A percentile compares a stretch with the other conserved stretches of the same genome.
Evolutionary conservation across 2,329 filamentous ascomycete species (phyloP).

Genomic region (Hawksworthiomyces lignivorus): DNA sequence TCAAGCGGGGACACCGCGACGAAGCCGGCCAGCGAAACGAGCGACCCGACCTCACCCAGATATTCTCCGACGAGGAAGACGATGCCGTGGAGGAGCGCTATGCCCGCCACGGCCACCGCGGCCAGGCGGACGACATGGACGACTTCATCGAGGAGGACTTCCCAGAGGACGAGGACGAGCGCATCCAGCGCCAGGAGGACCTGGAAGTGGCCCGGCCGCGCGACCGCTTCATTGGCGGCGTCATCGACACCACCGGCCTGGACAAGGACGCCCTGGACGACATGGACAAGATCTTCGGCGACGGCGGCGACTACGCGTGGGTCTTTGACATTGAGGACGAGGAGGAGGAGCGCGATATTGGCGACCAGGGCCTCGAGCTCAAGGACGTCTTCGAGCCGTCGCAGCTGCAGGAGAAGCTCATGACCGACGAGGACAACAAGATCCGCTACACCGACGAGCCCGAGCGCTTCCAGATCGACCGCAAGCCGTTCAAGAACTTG

Average conservation of each 20-base stretch:
- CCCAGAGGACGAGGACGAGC: slow-evolving; percentile 75
- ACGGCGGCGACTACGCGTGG: slow-evolving; percentile 94
- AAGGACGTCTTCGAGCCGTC: slow-evolving; percentile 98
- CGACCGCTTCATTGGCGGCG: slow-evolving; percentile 59
- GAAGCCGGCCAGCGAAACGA: slow-evolving; percentile 58
- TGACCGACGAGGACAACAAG: slow-evolving; percentile 88
- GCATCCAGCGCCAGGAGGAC: slow-evolving; percentile 71
- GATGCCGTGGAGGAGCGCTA: slow-evolving; percentile 53
- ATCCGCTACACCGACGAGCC: slow-evolving; percentile 87
- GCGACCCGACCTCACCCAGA: slow-evolving; percentile 74
- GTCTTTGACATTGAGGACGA: slow-evolving; percentile 83
- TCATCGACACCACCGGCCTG: slow-evolving; percentile 73
- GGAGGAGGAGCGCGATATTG: slow-evolving; percentile 68
- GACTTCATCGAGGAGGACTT: slow-evolving; percentile 98
- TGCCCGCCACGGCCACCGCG: slow-evolving; percentile 46
- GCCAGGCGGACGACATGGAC: slow-evolving; percentile 71
- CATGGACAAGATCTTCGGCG: slow-evolving; percentile 92
- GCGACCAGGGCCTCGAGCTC: slow-evolving; percentile 79
- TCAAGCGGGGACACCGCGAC: slow-evolving; percentile 83
- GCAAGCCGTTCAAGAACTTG: slow-evolving; percentile 78
- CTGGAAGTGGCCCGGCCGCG: slow-evolving; percentile 78
- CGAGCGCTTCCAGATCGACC: slow-evolving; percentile 87
- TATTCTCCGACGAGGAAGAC: slow-evolving; percentile 94
- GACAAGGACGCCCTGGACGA: slow-evolving; percentile 92
- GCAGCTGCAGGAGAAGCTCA: slow-evolving; percentile 84